Percentiles rank a stretch among this genome's conserved stretches.
These are phyloP conservation scores for Fusarium circinatum DNA, from an alignment of 2,329 filamentous ascomycete genomes.

Conservation along the genomic window DNA sequence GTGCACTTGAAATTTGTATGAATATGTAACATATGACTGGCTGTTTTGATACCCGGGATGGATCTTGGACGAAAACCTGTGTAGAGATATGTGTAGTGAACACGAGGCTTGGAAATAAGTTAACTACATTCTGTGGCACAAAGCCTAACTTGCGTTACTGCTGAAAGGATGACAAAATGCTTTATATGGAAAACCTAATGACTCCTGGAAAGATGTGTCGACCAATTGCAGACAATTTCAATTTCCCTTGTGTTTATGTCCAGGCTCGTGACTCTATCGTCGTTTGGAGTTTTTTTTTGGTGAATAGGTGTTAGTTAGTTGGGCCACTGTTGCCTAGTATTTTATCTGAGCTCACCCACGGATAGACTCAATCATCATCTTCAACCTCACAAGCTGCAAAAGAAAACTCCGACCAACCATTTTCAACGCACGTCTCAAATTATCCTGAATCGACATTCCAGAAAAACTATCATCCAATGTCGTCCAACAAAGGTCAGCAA, in stretches of 20 bases:
- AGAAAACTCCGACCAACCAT: not conserved
- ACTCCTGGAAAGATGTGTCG: not conserved
- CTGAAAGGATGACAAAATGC: not conserved
- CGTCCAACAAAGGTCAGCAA: constrained; percentile 30
- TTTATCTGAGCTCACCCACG: constrained; percentile 12
- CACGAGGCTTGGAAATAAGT: not conserved
- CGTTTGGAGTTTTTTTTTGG: not conserved
- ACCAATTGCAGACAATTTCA: not conserved
- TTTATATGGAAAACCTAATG: not conserved
- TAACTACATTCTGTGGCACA: not conserved
- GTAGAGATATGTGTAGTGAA: not conserved
- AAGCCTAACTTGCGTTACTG: no score
- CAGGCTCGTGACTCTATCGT: not conserved
- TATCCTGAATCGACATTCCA: not conserved
- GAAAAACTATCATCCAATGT: constrained; percentile 1
- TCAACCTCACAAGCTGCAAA: not conserved
- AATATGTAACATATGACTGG: constrained; percentile 26
- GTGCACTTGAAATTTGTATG: constrained; percentile 10
- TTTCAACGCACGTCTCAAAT: not conserved
- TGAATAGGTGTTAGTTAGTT: not conserved
- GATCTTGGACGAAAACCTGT: constrained; percentile 11
- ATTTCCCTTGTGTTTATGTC: not conserved
- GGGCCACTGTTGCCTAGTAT: constrained; percentile 33
- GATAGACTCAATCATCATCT: not conserved
- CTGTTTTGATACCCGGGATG: constrained; percentile 31